These are phyloP conservation scores for Prunus mongolica DNA, from an alignment of 306 rosid species.

Conservation along the genomic window DNA sequence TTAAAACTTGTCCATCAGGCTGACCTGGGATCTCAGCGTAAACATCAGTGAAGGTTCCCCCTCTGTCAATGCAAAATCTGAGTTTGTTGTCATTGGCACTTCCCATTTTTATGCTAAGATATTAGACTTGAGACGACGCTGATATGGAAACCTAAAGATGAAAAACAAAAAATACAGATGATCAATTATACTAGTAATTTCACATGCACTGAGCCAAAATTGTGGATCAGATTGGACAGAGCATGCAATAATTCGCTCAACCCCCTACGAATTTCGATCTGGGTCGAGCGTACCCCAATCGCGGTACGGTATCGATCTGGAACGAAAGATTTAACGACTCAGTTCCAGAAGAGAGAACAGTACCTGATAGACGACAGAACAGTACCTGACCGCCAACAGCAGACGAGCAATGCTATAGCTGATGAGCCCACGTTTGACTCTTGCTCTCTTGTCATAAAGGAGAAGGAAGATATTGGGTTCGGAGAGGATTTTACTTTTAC, in stretches of 20 bases:
- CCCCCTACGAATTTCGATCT: too few species aligned
- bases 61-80: conserved; percentile 89
- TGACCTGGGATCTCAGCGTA: conserved; percentile 82
- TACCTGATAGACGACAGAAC: too few species aligned
- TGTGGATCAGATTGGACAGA: background rate
- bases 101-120: conserved; percentile 30
- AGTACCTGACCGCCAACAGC: too few species aligned
- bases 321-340: too few species aligned
- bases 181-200: background rate
- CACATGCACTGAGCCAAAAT: background rate
- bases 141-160: background rate
- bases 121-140: background rate
- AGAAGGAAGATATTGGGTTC: too few species aligned
- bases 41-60: conserved; percentile 92
- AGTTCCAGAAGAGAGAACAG: too few species aligned
- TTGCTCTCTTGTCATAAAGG: too few species aligned
- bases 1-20: conserved; percentile 66
- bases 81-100: conserved; percentile 45
- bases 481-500: too few species aligned
- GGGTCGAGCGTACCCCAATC: too few species aligned
- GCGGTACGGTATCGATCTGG: too few species aligned
- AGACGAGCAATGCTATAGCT: too few species aligned
- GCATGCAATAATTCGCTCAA: background rate
- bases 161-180: background rate
- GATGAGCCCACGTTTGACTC: too few species aligned